phyloP scores from a whole-genome alignment of 257 asterid species.

The Fraxinus americana region DNA sequence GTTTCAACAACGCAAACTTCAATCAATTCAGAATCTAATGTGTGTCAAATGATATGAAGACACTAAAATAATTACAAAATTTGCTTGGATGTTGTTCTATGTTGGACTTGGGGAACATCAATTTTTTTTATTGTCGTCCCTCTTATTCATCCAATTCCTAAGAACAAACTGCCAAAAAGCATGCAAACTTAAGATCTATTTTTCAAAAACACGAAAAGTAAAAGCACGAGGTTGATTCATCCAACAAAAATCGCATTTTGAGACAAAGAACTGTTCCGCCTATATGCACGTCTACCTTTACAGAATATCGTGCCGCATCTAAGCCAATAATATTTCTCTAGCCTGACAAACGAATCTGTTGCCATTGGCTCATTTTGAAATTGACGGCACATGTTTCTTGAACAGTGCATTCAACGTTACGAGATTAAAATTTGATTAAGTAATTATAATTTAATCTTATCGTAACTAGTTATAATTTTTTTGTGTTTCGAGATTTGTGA shows the following conservation, averaged over 20 bases:
- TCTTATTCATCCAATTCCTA: constrained; percentile 5
- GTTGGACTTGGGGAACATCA: constrained; percentile 21
- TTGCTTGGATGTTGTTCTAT: background rate
- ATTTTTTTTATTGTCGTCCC: background rate
- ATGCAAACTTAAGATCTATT: constrained; percentile 24
- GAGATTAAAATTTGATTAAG: background rate
- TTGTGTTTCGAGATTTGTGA: background rate
- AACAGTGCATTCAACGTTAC: background rate
- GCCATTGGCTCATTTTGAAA: background rate
- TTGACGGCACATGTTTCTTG: background rate
- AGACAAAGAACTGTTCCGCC: constrained; percentile 43
- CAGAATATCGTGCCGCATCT: background rate
- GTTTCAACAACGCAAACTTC: background rate
- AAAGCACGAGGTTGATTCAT: constrained; percentile 8
- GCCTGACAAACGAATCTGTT: background rate
- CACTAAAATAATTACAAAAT: background rate
- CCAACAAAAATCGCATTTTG: constrained; percentile 14
- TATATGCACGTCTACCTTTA: constrained; percentile 38
- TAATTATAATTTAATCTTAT: too few species aligned
- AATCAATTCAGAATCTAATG: too few species aligned
- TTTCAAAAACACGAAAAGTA: background rate
- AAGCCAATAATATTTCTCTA: background rate
- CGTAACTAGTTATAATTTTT: background rate
- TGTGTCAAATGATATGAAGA: background rate
- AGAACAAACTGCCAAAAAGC: constrained; percentile 29